Base-by-base conservation (phyloP, 306 rosid species). In the Vicia villosa region DNA sequence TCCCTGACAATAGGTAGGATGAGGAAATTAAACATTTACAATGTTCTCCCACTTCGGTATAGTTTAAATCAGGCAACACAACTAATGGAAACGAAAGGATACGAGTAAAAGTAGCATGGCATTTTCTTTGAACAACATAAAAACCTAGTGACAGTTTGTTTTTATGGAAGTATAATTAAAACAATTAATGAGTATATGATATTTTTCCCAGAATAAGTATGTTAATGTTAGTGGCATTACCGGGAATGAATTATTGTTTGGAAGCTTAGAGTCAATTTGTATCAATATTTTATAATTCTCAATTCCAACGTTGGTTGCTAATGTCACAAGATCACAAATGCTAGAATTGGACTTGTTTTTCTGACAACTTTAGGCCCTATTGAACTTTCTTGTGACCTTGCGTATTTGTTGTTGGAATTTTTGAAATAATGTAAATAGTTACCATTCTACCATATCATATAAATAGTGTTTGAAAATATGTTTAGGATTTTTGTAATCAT, bases 1-100 rank as follows among this genome's bases (percentile, higher is more conserved):
- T 77, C 68, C 79, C 86, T 56, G 68, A 65, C 56, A 74, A 74
- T 10, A 54, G 16, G 21, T 32, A 50, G 45, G n/a, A 59, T 38
- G 47, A 58, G 46, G 51, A 61, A 69, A 50, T 52, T 45, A 77
- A 49, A 59, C 65, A 60, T 61, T n/a, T 21, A 56, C 17, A 58
- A 26, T 28, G 78, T 10, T 52, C 45, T 69, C 59, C 58, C 74
- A 36, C 11, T 45, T 51, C 11, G 34, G 58, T 62, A 54, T 40
- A 21, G 43, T 46, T 55, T 26, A 63, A 74, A 38, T 51, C 45
- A 28, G 14, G 30, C 64, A 66, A 40, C 37, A 70, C 36, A 62
- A 57, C 17, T n/a, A 49, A 21, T n/a, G 49, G 59, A 22, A 14
- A 46, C 20, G 60, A 77, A 15, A 58, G 34, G 20, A 74, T 66